Conservation (phyloP, 2,329 filamentous ascomycete genomes). For the Trichoderma simmonsii region DNA sequence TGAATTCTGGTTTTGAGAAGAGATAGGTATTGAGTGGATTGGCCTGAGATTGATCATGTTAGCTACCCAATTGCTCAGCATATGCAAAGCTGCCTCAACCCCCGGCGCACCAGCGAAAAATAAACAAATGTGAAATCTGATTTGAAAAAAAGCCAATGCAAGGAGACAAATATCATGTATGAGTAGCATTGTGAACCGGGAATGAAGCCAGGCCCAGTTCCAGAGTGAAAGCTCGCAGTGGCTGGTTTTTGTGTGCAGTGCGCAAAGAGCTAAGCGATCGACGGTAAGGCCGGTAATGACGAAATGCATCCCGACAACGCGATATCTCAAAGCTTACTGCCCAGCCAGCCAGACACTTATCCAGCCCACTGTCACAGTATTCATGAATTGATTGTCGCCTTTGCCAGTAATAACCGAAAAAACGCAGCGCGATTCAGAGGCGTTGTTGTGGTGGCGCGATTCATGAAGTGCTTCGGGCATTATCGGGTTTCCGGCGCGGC, state of each 20-base stretch:
- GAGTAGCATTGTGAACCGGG: neutral
- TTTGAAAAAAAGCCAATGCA: neutral
- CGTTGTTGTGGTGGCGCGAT: constrained; percentile 6
- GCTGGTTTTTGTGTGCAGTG: neutral
- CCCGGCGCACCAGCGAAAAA: neutral
- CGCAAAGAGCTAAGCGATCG: constrained; percentile 5
- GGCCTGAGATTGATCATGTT: constrained; percentile 51
- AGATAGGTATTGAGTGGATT: constrained; percentile 97
- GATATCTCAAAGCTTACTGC: neutral
- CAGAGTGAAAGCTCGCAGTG: neutral
- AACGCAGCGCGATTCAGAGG: neutral
- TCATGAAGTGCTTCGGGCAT: constrained; percentile 21
- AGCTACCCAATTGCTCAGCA: neutral
- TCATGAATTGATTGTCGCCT: neutral
- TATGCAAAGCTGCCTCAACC: neutral
- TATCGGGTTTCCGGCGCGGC: constrained; percentile 21
- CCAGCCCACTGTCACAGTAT: constrained; percentile 3
- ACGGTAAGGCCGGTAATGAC: neutral
- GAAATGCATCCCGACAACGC: neutral
- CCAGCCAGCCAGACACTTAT: constrained; percentile 10
- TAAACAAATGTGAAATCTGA: neutral
- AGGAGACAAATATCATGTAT: neutral
- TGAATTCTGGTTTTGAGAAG: constrained; percentile 85
- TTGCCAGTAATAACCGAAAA: neutral
- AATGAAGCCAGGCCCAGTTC: neutral